Conservation (phyloP, 2,329 filamentous ascomycete species). For the Cladophialophora exuberans region DNA sequence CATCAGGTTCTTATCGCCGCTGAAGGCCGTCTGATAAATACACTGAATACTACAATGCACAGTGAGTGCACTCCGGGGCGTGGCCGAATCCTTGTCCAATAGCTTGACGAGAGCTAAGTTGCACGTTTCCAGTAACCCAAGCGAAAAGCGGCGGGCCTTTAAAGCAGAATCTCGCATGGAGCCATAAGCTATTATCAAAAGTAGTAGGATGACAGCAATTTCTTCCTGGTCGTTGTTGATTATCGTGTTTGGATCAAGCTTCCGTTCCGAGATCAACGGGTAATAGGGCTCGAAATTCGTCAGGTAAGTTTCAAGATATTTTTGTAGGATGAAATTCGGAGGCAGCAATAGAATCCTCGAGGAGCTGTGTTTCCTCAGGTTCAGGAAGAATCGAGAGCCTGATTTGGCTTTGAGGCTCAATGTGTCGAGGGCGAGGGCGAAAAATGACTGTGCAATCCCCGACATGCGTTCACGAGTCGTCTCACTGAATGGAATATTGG, state of each 20-base stretch:
- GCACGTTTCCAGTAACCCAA: slow-evolving; percentile 8
- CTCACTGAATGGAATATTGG: slow-evolving; percentile 1
- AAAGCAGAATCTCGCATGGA: slow-evolving; percentile 8
- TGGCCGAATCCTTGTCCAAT: neutral
- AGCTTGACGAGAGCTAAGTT: neutral
- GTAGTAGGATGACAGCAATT: slow-evolving; percentile 4
- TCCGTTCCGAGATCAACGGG: neutral
- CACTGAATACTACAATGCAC: neutral
- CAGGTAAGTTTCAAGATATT: slow-evolving; percentile 10
- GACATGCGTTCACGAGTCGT: slow-evolving; percentile 11
- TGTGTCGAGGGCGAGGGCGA: slow-evolving; percentile 5
- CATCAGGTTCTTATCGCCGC: slow-evolving; percentile 10
- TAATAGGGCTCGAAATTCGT: slow-evolving; percentile 9
- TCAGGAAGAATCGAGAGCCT: neutral
- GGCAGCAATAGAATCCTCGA: slow-evolving; percentile 8
- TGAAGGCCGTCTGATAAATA: slow-evolving; percentile 10
- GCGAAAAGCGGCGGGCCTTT: slow-evolving; percentile 13
- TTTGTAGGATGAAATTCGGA: slow-evolving; percentile 1
- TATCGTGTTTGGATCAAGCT: slow-evolving; percentile 9
- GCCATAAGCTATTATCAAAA: slow-evolving; percentile 14
- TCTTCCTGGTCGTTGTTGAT: neutral
- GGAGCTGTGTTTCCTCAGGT: slow-evolving; percentile 3
- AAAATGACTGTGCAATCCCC: slow-evolving; percentile 4
- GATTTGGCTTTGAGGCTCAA: slow-evolving; percentile 6
- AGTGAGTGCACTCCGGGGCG: neutral